Conservation (phyloP, 164 flowering plant genomes). For the Vitis labrusca region DNA sequence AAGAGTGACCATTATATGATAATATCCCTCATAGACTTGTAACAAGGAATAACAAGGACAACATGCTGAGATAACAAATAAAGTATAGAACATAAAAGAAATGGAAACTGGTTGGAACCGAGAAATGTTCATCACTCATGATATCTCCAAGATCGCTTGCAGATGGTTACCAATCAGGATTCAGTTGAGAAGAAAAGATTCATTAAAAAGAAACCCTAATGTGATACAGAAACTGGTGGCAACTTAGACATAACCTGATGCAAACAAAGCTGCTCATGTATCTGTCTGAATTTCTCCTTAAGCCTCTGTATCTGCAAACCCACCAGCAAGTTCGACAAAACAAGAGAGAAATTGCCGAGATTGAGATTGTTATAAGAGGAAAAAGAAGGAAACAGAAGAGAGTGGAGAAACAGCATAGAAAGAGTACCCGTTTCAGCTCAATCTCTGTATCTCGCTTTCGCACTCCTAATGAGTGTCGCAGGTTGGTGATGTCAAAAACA, state of each 20-base stretch:
- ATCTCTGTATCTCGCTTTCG: conserved; percentile 69
- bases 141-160: no score
- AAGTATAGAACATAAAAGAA: no score
- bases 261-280: conserved; percentile 57
- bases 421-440: conserved; percentile 78
- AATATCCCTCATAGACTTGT: no score
- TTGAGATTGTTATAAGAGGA: neutral
- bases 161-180: neutral
- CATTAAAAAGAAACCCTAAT: neutral
- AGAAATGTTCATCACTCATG: no score
- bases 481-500: conserved; percentile 75
- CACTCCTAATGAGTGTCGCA: conserved; percentile 64
- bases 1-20: no score
- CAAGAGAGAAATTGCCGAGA: neutral
- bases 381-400: neutral
- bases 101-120: no score
- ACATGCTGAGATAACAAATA: no score
- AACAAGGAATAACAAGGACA: no score
- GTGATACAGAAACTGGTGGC: neutral
- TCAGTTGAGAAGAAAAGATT: neutral
- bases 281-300: conserved; percentile 74
- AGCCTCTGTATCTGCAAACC: conserved; percentile 77
- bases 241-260: conserved; percentile 9
- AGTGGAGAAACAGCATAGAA: neutral
- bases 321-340: neutral